Evolutionary conservation across 257 asterid species (phyloP), one percentile per base, ranked within the genome.

Genomic region (Ophiorrhiza pumila): DNA sequence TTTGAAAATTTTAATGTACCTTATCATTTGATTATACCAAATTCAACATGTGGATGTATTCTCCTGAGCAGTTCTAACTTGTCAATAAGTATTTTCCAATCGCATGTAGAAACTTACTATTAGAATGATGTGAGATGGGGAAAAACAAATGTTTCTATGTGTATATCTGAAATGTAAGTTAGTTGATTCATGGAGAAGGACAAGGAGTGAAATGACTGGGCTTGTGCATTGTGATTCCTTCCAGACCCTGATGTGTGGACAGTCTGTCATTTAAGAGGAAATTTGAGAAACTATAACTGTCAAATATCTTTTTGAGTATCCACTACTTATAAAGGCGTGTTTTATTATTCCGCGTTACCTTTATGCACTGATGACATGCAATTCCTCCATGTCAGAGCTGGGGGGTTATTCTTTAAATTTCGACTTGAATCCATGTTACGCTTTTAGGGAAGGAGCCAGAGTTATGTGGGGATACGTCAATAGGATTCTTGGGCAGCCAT

Each of bases 401-500:
- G 4, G 56, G 4, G 53, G 7, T 3, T 7, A 10, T 39, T 72
- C 32, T 42, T 32, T 74, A 50, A 66, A 22, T 62, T 55, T 62
- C 46, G 42, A 3, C n/a, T 17, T 41, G 37, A 45, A 62, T 68
- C 41, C 42, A 55, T 75, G 37, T 46, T 76, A 43, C 69, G 35
- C 72, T 80, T 65, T 63, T 89, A 95, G 99, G 94, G 98, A 95
- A 90, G 99, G 99, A 71, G 85, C 99, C 13, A 83, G 87, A 76
- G 99, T 95, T 71, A 88, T 83, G 59, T 95, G 99, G 99, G 98
- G 97, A 69, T 92, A 95, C 75, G 69, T 95, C 71, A 92, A 95
- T 82, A 84, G 99, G 78, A 92, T 95, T 76, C 96, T 95, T 69
- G 99, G 99, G 58, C 99, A 92, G 81, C 99, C 99, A 71, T 95